Evolutionary conservation across 2,329 filamentous ascomycete species (phyloP).

Genomic region (Colletotrichum chlorophyti): DNA sequence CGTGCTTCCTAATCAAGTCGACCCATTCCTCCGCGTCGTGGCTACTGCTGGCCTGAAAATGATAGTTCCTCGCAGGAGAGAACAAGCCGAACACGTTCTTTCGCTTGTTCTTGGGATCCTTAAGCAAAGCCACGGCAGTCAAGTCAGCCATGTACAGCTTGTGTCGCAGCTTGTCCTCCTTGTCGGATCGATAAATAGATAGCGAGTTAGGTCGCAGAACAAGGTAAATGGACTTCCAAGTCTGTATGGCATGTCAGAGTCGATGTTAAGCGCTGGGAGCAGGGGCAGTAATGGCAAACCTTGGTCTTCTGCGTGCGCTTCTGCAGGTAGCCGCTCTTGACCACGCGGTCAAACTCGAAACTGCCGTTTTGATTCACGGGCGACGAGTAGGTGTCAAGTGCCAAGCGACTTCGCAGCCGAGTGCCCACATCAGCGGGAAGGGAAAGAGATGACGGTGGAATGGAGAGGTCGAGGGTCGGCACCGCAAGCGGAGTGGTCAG

Average conservation of each 20-base stretch:
- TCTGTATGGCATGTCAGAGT: slow-evolving; percentile 52
- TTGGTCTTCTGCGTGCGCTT: slow-evolving; percentile 95
- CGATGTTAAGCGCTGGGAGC: not conserved
- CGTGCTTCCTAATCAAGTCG: slow-evolving; percentile 77
- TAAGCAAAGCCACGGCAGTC: slow-evolving; percentile 87
- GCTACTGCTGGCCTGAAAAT: slow-evolving; percentile 78
- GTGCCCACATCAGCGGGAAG: slow-evolving; percentile 34
- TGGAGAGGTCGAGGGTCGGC: slow-evolving; percentile 29
- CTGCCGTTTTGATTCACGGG: slow-evolving; percentile 94
- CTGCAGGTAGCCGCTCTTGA: slow-evolving; percentile 86
- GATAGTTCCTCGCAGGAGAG: slow-evolving; percentile 88
- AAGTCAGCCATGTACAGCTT: slow-evolving; percentile 89
- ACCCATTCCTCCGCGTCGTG: slow-evolving; percentile 89
- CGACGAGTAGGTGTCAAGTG: slow-evolving; percentile 70
- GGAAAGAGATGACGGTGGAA: slow-evolving; percentile 29
- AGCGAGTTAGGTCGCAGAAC: slow-evolving; percentile 90
- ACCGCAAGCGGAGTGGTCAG: slow-evolving; percentile 17
- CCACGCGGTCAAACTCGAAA: slow-evolving; percentile 92
- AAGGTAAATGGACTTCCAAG: slow-evolving; percentile 89
- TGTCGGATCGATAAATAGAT: slow-evolving; percentile 91
- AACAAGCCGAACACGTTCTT: slow-evolving; percentile 92
- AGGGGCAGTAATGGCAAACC: slow-evolving; percentile 54
- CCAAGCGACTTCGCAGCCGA: slow-evolving; percentile 51
- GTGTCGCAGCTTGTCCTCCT: slow-evolving; percentile 87
- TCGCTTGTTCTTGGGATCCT: slow-evolving; percentile 86